phyloP scores from a whole-genome alignment of 306 rosid species.

The Pyrus communis region DNA sequence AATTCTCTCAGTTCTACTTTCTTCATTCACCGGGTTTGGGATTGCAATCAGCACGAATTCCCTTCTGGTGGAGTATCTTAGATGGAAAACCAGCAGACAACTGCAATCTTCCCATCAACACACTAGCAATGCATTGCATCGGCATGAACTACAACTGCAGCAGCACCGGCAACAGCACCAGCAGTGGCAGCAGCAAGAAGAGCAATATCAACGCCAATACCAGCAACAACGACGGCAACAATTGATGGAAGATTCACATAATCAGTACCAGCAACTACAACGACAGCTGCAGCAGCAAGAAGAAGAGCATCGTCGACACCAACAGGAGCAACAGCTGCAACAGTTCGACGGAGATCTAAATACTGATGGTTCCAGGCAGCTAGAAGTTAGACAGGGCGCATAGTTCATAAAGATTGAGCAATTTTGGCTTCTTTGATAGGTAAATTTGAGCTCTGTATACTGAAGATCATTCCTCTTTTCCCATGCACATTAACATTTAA shows the following conservation, averaged over 20 bases:
- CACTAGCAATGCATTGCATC: constrained; percentile 16
- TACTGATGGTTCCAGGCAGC: not conserved
- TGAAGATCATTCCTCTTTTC: not conserved
- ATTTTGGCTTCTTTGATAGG: not conserved
- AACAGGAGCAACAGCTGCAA: constrained; percentile 4
- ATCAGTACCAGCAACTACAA: not conserved
- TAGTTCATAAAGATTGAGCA: not conserved
- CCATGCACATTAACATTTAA: not conserved
- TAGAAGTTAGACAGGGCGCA: not conserved
- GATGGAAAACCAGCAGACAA: constrained; percentile 62
- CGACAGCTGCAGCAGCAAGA: constrained; percentile 2
- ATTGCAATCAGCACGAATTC: constrained; percentile 55
- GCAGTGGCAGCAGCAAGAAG: constrained; percentile 20
- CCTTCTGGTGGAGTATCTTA: constrained; percentile 47
- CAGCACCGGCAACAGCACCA: constrained; percentile 14
- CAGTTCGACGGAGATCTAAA: constrained; percentile 8
- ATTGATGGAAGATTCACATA: not conserved
- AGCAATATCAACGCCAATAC: constrained; percentile 13
- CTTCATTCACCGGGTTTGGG: constrained; percentile 76
- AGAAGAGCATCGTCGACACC: not conserved
- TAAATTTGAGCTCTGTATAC: not conserved
- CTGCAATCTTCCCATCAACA: constrained; percentile 31
- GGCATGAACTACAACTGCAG: constrained; percentile 20
- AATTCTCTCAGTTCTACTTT: constrained; percentile 54
- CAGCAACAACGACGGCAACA: constrained; percentile 15